Percentiles rank a stretch among this genome's conserved stretches.
Evolutionary conservation across 208 protist genomes (phyloP).

Genomic region (Leishmania turanica): DNA sequence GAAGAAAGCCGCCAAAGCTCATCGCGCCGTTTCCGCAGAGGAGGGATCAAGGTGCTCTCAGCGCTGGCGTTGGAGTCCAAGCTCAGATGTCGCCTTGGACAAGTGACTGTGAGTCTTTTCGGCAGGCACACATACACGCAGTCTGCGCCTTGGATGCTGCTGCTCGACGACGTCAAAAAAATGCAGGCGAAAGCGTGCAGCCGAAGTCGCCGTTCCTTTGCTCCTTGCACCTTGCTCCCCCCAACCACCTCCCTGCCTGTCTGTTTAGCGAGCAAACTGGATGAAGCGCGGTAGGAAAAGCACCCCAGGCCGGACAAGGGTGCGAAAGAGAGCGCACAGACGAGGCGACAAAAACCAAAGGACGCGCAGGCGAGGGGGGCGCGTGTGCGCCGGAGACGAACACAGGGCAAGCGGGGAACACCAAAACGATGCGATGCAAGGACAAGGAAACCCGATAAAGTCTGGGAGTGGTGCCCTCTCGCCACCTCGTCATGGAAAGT

Average conservation of each 20-base stretch:
- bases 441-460: background rate
- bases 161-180: background rate
- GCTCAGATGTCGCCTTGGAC: background rate
- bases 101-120: background rate
- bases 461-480: background rate
- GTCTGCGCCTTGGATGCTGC: background rate
- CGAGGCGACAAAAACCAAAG: background rate
- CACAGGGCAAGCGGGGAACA: background rate
- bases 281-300: background rate
- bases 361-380: background rate
- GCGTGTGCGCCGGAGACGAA: constrained; percentile 19
- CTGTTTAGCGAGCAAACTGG: background rate
- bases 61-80: background rate
- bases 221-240: too few species aligned
- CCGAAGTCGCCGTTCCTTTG: background rate
- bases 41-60: background rate
- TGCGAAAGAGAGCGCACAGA: background rate
- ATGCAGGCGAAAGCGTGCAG: background rate
- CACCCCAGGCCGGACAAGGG: background rate
- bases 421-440: background rate
- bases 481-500: background rate
- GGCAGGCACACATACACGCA: background rate
- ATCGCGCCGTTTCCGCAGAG: background rate
- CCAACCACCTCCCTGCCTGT: too few species aligned
- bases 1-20: constrained; percentile 23